Base-by-base conservation (phyloP, 495 filamentous ascomycete species). In the Amniculicola lignicola region DNA sequence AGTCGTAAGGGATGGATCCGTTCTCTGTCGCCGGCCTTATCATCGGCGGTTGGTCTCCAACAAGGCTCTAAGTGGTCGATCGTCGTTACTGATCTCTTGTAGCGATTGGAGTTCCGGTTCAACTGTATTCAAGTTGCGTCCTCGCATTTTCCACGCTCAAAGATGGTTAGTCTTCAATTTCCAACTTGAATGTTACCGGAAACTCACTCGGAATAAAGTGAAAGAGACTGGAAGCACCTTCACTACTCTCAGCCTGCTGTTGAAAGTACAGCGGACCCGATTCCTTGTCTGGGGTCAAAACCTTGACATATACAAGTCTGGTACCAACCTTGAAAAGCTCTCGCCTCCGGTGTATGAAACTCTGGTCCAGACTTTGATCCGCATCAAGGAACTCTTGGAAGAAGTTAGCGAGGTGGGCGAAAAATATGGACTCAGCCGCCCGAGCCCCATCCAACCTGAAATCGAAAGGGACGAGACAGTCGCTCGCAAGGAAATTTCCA, bases 231-330 rank as follows among this genome's bases (percentile, higher is more conserved):
- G 45, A 16, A 49, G 19, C 11, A 25, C 33, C 4, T 14, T 49
- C 5, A 36, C 3, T 12, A 7, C 45, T 11, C 15, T 35, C 6
- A 35, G 33, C 28, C 36, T 25, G 45, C 45, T 49, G 10, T 49
- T 49, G 14, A 49, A 49, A 49, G 1, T 49, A 2, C 45, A 49
- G 21, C 45, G 19, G 15, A 49, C 45, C 11, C 45, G 45, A 16
- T 49, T 49, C 36, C 45, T 49, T 15, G 45, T 49, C 45, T 49
- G 45, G 45, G 45, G 45, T 12, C 45, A 49, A 19, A 49, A 49
- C 36, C 36, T 15, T 9, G 45, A 49, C 28, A 35, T 49, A 3
- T 49, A 49, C n/a, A 14, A 29, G 15, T 25, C 33, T 49, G 45
- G 45, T 7, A 9, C 36, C 6, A 49, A 2, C 15, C 45, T 29